These are phyloP conservation scores for Rhodotorula diobovata DNA, from an alignment of 768 basidiomycete species.

Conservation along the genomic window DNA sequence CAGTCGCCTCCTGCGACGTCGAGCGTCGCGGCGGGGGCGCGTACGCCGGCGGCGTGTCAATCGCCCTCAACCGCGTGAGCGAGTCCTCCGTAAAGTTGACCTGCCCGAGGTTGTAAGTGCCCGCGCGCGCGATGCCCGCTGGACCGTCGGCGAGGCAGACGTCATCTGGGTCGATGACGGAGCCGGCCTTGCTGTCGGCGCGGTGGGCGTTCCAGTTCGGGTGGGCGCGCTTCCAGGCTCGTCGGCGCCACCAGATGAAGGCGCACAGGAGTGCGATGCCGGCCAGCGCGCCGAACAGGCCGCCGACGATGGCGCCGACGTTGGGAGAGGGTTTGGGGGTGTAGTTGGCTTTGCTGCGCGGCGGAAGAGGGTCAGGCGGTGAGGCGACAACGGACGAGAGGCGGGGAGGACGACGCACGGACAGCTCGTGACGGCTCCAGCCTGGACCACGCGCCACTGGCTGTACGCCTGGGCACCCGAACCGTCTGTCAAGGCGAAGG, in stretches of 20 bases:
- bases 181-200: neutral
- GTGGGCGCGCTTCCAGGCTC: neutral
- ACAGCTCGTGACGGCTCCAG: constrained; percentile 4
- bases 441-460: constrained; percentile 19
- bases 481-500: constrained; percentile 12
- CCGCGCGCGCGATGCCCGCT: constrained; percentile 5
- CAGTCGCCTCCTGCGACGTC: neutral
- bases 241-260: constrained; percentile 8
- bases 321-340: neutral
- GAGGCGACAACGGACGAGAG: too few relatives aligned
- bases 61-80: constrained; percentile 6
- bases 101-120: constrained; percentile 25
- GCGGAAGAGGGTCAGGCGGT: too few relatives aligned
- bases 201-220: neutral
- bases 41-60: constrained; percentile 22
- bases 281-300: constrained; percentile 7
- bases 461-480: constrained; percentile 3
- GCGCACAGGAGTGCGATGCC: neutral
- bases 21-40: neutral
- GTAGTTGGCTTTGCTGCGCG: constrained; percentile 14
- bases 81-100: constrained; percentile 23
- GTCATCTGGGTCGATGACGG: neutral
- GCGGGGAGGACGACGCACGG: neutral
- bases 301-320: constrained; percentile 21
- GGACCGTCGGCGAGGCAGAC: neutral